Conservation (phyloP, 2,329 filamentous ascomycete genomes). For the Talaromyces sp. region DNA sequence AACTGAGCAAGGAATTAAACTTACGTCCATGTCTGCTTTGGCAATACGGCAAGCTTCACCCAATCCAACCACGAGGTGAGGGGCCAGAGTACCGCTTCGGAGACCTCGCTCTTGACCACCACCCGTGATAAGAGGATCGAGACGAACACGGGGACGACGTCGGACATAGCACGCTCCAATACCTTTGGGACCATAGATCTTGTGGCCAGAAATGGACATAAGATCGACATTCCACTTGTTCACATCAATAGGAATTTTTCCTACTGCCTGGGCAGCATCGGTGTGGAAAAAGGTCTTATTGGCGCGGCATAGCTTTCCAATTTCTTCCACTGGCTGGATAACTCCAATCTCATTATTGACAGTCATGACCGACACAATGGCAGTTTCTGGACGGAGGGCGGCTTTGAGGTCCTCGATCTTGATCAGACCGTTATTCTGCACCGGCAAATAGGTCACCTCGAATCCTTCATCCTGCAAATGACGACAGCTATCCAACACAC, state of each 20-base stretch:
- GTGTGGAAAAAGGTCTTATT: conserved; percentile 99
- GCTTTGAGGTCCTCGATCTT: conserved; percentile 79
- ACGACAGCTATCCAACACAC: conserved; percentile 92
- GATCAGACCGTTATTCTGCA: conserved; percentile 80
- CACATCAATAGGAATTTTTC: conserved; percentile 94
- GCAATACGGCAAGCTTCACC: conserved; percentile 94
- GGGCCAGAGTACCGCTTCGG: conserved; percentile 88
- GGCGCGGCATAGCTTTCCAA: conserved; percentile 83
- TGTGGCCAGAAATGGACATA: conserved; percentile 98
- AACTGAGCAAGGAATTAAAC: conserved; percentile 31
- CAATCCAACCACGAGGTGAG: conserved; percentile 84
- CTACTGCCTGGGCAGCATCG: conserved; percentile 94
- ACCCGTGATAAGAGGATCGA: conserved; percentile 93
- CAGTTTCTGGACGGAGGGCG: conserved; percentile 86
- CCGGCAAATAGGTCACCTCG: conserved; percentile 93
- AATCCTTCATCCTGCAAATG: conserved; percentile 97
- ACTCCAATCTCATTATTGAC: conserved; percentile 99
- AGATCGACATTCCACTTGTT: conserved; percentile 97
- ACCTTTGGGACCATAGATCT: conserved; percentile 97
- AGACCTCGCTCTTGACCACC: conserved; percentile 95
- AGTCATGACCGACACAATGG: conserved; percentile 93
- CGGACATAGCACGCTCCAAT: conserved; percentile 95
- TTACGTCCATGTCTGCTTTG: conserved; percentile 83
- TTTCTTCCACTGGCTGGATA: conserved; percentile 92
- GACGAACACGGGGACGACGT: conserved; percentile 82